These are phyloP conservation scores for Microcera coccophila DNA, from an alignment of 2,329 filamentous ascomycete genomes.

Conservation along the genomic window DNA sequence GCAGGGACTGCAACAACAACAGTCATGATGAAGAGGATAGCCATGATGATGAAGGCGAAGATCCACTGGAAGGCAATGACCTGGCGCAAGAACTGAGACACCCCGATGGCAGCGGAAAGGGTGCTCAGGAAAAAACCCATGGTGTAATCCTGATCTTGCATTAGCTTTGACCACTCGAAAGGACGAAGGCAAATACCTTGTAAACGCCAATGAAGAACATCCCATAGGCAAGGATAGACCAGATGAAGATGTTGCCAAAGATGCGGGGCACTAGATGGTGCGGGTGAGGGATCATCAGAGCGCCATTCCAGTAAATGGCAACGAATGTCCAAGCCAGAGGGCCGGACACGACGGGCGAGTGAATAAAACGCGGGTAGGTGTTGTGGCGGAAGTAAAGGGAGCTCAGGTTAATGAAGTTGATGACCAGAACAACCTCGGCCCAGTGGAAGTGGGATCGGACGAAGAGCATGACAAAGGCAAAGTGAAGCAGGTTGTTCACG, in stretches of 20 bases:
- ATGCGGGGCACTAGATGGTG: constrained; percentile 67
- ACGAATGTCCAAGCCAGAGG: constrained; percentile 83
- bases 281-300: constrained; percentile 70
- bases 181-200: constrained; percentile 49
- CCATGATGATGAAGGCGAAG: constrained; percentile 82
- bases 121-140: constrained; percentile 77
- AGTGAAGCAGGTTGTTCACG: constrained; percentile 76
- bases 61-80: constrained; percentile 85
- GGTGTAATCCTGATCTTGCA: constrained; percentile 54
- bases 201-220: constrained; percentile 69
- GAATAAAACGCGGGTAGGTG: constrained; percentile 68
- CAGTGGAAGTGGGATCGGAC: constrained; percentile 70
- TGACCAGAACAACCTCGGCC: constrained; percentile 69
- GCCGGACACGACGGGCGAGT: constrained; percentile 69
- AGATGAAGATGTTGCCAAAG: constrained; percentile 83
- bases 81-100: constrained; percentile 71
- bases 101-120: constrained; percentile 68
- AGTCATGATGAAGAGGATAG: constrained; percentile 66
- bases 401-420: constrained; percentile 79
- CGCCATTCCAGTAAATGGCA: constrained; percentile 84
- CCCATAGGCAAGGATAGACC: constrained; percentile 75
- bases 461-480: constrained; percentile 80
- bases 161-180: constrained; percentile 10
- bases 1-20: constrained; percentile 61
- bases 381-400: constrained; percentile 77